Evolutionary conservation across 345 rosid genomes (phyloP), one percentile per base, ranked within the genome.

Genomic region (Laguncularia racemosa): DNA sequence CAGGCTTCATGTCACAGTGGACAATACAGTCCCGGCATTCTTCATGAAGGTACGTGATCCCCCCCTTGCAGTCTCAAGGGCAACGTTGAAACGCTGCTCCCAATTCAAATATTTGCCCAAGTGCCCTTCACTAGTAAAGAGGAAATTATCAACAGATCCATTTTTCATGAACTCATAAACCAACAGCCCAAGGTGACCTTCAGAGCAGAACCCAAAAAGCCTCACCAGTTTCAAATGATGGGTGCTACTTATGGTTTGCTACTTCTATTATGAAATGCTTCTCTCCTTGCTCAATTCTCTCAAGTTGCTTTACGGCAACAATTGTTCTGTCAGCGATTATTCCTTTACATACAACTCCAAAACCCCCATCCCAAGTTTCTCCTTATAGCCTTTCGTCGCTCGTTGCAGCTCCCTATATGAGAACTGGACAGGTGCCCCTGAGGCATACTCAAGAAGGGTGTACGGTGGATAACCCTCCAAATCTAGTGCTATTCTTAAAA

Each of bases 261-360:
- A 83, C 84, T 58, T 80, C 85, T 73, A 79, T 77, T 64, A 82
- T 65, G 63, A 83, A 83, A 53, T 73, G 76, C 51, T 57, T 80
- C 58, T 80, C 82, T 28, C 77, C 85, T 59, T 77, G 85, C 56
- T 73, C 73, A 19, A 78, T 75, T 2, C 79, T 71, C 65, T 80
- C 78, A 0, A 83, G 71, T 38, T 70, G 76, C 67, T 83, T 83
- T 51, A 77, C 83, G 19, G 85, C 81, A 56, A 83, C 73, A 46
- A 43, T 66, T 3, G 66, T 68, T 59, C 62, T 67, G 65, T 76
- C 70, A 15, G 64, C 18, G 21, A 83, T 70, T 44, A 59, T 58
- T 2, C 88, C 85, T 71, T 48, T 67, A 60, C 75, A 77, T 8
- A 79, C 88, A 28, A 68, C 65, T 21, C 88, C 84, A 51, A 82